Evolutionary conservation across 148 eudicot genomes (phyloP), one percentile per base, ranked within the genome.

Genomic region (Vaccinium vitisidaea): DNA sequence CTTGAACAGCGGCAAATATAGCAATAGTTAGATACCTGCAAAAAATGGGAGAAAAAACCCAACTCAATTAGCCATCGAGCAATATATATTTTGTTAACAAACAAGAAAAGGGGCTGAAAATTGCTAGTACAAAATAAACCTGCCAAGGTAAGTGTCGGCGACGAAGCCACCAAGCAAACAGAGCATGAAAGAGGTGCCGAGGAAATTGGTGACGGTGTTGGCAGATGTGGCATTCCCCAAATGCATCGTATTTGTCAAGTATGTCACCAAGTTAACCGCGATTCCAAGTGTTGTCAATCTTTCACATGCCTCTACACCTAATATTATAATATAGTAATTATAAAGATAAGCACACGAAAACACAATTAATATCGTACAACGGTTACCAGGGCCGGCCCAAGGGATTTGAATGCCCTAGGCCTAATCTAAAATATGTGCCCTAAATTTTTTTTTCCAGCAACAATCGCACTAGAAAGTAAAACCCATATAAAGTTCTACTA

Each of bases 121-220:
- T 5, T 15, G 36, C 1, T 30, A 30, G 1, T 1, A 27, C 1
- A 25, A 25, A 67, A 67, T 23, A 23, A 25, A 95, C 98, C 98
- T 88, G 87, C 99, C 99, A 36, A 96, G 90, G 48, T 85, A 96
- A 46, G 94, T 92, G 81, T 96, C 99, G 14, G 99, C 98, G 30
- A 94, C 46, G 73, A 96, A 96, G 52, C 99, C 99, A 16, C 99
- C 99, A 32, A 96, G 91, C 73, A 96, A 89, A 82, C 93, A 92
- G 30, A 96, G 92, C 95, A 96, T 92, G 88, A 94, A 96, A 49
- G 99, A 96, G 49, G 99, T 96, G 16, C 99, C 99, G 30, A 96
- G 86, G 88, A 96, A 96, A 69, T 96, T 96, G 55, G 99, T 96
- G 65, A 94, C 98, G 0, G 92, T 90, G 84, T 96, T 96, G 63